A percentile compares a stretch with the other conserved stretches of the same genome.
phyloP scores from a whole-genome alignment of 2,329 filamentous ascomycete genomes.

The Mycosphaerella arachidis region DNA sequence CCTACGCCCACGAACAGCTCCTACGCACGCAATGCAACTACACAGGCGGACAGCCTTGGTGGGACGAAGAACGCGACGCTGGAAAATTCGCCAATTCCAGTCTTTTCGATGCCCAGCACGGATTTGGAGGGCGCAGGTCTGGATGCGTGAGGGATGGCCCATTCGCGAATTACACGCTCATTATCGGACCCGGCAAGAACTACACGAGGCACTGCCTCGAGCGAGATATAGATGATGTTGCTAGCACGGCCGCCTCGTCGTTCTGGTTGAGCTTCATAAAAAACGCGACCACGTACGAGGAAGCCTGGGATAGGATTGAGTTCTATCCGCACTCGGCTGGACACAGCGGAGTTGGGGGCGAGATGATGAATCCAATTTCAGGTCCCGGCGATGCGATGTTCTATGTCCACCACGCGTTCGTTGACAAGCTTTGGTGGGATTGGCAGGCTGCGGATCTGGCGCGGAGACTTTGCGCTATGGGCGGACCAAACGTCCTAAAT shows the following conservation, averaged over 20 bases:
- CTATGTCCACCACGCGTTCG: conserved; percentile 13
- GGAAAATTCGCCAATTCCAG: not conserved
- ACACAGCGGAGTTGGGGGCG: conserved; percentile 1
- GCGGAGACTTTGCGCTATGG: conserved; percentile 1
- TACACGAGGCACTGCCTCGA: not conserved
- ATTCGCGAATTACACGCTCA: not conserved
- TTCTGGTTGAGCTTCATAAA: not conserved
- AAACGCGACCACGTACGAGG: not conserved
- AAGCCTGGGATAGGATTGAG: not conserved
- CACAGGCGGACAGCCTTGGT: conserved; percentile 24
- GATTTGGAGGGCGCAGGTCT: no score
- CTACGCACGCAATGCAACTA: conserved; percentile 42
- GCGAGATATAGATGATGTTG: not conserved
- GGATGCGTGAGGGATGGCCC: no score
- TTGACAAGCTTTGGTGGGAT: conserved; percentile 13
- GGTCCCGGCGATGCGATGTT: conserved; percentile 12
- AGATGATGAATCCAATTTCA: conserved; percentile 4
- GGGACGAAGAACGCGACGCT: conserved; percentile 3
- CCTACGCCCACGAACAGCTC: conserved; percentile 40
- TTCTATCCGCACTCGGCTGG: not conserved
- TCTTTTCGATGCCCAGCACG: not conserved
- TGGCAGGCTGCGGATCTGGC: conserved; percentile 9
- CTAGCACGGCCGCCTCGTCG: not conserved
- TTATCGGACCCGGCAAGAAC: not conserved
- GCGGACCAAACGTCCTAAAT: not conserved